Percentiles rank a stretch among this genome's conserved stretches.
Evolutionary conservation across 2,329 filamentous ascomycete species (phyloP).

Genomic region (Pseudogymnoascus sp.): DNA sequence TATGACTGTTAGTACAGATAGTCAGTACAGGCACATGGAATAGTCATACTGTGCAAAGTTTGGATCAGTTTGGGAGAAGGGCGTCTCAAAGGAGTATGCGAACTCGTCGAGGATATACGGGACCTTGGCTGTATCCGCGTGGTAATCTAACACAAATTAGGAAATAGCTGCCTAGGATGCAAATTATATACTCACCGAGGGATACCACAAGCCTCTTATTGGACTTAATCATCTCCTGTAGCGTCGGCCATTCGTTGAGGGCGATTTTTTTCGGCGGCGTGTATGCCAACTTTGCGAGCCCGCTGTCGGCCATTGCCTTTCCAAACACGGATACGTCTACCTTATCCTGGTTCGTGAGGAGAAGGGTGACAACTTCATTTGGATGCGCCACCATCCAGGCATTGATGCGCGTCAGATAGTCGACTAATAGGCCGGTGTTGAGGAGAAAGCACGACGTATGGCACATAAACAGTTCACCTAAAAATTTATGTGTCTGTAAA

Average conservation of each 20-base stretch:
- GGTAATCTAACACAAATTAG: constrained; percentile 46
- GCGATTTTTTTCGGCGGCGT: constrained; percentile 27
- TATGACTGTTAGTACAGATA: constrained; percentile 21
- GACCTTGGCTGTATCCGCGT: constrained; percentile 41
- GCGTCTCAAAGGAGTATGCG: constrained; percentile 63
- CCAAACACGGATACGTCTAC: constrained; percentile 48
- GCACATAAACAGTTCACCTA: constrained; percentile 37
- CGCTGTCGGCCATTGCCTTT: constrained; percentile 19
- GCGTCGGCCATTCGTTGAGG: constrained; percentile 59
- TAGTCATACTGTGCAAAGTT: constrained; percentile 40
- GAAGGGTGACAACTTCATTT: constrained; percentile 54
- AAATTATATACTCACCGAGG: constrained; percentile 43
- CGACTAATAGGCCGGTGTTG: constrained; percentile 48
- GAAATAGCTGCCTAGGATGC: neutral
- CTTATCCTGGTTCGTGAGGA: constrained; percentile 56
- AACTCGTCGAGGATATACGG: constrained; percentile 59
- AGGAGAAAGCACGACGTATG: constrained; percentile 55
- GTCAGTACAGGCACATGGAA: neutral
- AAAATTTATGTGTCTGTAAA: neutral
- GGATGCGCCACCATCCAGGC: constrained; percentile 51
- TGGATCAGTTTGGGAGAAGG: constrained; percentile 53
- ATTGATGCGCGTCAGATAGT: constrained; percentile 50
- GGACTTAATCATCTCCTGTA: constrained; percentile 55
- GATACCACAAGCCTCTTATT: constrained; percentile 62
- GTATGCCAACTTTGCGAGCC: constrained; percentile 23